Conservation (phyloP, 106 monocot species). For the Dioscorea alata region DNA sequence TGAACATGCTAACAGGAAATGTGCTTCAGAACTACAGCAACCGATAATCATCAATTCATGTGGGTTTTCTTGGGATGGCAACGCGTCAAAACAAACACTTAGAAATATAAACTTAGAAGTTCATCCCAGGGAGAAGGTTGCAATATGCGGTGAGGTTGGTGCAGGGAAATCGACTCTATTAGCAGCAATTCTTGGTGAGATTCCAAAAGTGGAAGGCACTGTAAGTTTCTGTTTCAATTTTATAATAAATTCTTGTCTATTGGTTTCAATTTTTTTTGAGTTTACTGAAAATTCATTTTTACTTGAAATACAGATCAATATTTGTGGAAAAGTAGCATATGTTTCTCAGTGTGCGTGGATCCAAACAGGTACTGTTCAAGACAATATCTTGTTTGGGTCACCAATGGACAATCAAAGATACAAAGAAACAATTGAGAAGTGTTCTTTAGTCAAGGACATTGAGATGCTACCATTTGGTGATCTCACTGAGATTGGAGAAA, state of each 20-base stretch:
- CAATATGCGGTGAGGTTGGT: slow-evolving; percentile 93
- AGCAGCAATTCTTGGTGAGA: slow-evolving; percentile 82
- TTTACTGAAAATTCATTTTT: background rate
- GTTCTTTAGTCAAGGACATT: slow-evolving; percentile 88
- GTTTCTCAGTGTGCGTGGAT: slow-evolving; percentile 97
- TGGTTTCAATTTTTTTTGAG: no score
- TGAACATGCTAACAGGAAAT: slow-evolving; percentile 20
- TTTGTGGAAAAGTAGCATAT: slow-evolving; percentile 77
- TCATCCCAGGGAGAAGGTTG: slow-evolving; percentile 65
- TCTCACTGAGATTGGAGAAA: slow-evolving; percentile 92
- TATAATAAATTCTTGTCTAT: no score
- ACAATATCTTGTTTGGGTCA: slow-evolving; percentile 85
- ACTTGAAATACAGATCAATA: slow-evolving; percentile 47
- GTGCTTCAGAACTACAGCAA: slow-evolving; percentile 1
- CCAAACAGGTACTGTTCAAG: slow-evolving; percentile 74
- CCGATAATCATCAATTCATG: slow-evolving; percentile 30
- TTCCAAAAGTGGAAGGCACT: slow-evolving; percentile 49
- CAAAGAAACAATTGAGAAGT: slow-evolving; percentile 64
- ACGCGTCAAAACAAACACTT: slow-evolving; percentile 31
- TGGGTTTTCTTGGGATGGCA: slow-evolving; percentile 70
- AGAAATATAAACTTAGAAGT: slow-evolving; percentile 44
- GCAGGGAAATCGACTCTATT: slow-evolving; percentile 88
- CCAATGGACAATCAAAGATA: slow-evolving; percentile 63
- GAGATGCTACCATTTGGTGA: slow-evolving; percentile 81
- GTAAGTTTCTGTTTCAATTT: slow-evolving; percentile 25